Evolutionary conservation across 73 alveolate genomes (phyloP), one percentile per base, ranked within the genome.

Genomic region (Paramecium sonneborni): DNA sequence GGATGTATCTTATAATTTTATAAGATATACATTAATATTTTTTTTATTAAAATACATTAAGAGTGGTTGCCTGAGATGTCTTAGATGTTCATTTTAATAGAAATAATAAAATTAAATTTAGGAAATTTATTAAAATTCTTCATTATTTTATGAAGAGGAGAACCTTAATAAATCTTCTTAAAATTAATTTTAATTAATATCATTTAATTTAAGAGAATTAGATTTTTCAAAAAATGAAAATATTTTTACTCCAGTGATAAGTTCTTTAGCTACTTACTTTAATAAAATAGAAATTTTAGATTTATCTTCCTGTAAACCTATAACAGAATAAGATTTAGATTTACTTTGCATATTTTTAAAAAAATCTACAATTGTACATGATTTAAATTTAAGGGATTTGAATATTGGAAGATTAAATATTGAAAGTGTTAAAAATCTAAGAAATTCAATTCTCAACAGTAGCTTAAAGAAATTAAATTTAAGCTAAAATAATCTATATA

Each of bases 151-250:
- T 30, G 32, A 74, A 35, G 87, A 74, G 5, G 58, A 74, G 37
- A 30, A 67, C 10, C 0, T n/a, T 3, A 8, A 2, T 30, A 67
- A 24, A 67, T 67, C 21, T 26, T 10, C 55, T 15, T 14, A 74
- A 21, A 32, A 32, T 32, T 35, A 30, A 11, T 74, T 74, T 74
- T 74, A 74, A 74, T 74, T 74, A 21, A 74, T 43, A 34, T 74
- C 87, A 14, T 74, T 35, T 38, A 74, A 74, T 37, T 37, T 74
- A 38, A 74, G 55, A 74, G 87, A 74, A 74, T 34, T 74, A 74
- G 58, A 74, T 38, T 74, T 74, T 74, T 21, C 35, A 14, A 43
- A 43, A 74, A 74, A 74, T 35, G 46, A 34, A n/a, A 9, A 74
- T 7, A 74, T 74, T 2, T 74, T 74, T 43, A 32, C 87, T 15